Conservation (phyloP, 495 filamentous ascomycete species). For the Penicillium coprophilum region DNA sequence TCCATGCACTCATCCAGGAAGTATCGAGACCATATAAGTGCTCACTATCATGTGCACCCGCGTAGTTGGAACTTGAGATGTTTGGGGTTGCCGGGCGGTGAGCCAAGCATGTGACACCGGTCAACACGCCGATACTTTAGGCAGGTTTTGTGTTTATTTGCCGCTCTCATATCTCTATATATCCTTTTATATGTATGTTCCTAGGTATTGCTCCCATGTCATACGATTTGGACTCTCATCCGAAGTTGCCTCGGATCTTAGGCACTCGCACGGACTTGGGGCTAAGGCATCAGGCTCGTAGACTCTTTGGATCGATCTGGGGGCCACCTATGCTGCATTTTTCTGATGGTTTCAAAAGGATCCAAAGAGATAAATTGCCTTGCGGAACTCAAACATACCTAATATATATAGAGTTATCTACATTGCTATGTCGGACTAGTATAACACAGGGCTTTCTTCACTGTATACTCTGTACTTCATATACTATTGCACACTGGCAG, state of each 20-base stretch:
- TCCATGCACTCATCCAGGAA: conserved; percentile 23
- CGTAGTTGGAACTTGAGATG: neutral
- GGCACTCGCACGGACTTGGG: conserved; percentile 1
- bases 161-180: neutral
- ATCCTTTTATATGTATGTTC: neutral
- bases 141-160: neutral
- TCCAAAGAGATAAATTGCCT: neutral
- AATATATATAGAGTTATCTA: neutral
- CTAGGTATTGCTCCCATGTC: too few relatives aligned
- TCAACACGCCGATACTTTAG: neutral
- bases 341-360: neutral
- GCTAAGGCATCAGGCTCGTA: neutral
- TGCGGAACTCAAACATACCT: neutral
- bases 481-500: neutral
- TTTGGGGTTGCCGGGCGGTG: conserved; percentile 14
- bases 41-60: neutral
- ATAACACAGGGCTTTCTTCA: neutral
- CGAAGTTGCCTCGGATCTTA: conserved; percentile 4
- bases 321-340: neutral
- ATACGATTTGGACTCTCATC: conserved; percentile 1
- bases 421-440: neutral
- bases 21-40: conserved; percentile 3
- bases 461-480: neutral
- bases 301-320: neutral
- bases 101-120: conserved; percentile 13